These are phyloP conservation scores for Amanita fuliginea DNA, from an alignment of 768 basidiomycete genomes.

Conservation along the genomic window DNA sequence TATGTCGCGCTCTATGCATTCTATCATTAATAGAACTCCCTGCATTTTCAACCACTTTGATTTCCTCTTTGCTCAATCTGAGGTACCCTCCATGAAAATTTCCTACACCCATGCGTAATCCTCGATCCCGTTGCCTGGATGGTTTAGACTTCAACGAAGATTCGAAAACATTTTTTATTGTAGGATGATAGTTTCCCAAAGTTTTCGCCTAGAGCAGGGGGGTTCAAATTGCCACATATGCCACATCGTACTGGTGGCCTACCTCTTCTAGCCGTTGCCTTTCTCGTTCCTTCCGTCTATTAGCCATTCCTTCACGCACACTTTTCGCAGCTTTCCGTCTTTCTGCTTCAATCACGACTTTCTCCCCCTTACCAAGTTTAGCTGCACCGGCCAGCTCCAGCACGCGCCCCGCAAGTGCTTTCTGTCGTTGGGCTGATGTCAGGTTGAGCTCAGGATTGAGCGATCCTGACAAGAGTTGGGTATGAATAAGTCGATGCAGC, in stretches of 20 bases:
- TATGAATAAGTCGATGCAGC: slow-evolving; percentile 73
- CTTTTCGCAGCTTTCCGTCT: slow-evolving; percentile 60
- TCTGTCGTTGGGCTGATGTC: slow-evolving; percentile 56
- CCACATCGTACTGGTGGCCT: slow-evolving; percentile 17
- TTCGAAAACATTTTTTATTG: slow-evolving; percentile 58
- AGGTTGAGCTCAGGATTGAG: slow-evolving; percentile 49
- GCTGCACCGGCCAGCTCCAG: slow-evolving; percentile 59
- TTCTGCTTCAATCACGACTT: slow-evolving; percentile 45
- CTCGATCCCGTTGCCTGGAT: slow-evolving; percentile 42
- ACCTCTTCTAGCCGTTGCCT: slow-evolving; percentile 61
- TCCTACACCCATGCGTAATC: slow-evolving; percentile 71
- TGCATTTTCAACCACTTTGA: slow-evolving; percentile 18
- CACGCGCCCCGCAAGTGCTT: slow-evolving; percentile 69
- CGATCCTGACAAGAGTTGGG: slow-evolving; percentile 67
- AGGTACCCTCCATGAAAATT: slow-evolving; percentile 62
- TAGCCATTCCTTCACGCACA: slow-evolving; percentile 57
- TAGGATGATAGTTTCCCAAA: slow-evolving; percentile 76
- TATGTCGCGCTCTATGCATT: neutral
- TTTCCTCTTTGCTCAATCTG: slow-evolving; percentile 51
- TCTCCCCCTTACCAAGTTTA: slow-evolving; percentile 70
- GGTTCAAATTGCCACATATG: neutral
- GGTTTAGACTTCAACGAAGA: slow-evolving; percentile 13
- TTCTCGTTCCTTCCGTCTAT: slow-evolving; percentile 49
- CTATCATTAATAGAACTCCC: neutral
- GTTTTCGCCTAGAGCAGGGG: slow-evolving; percentile 54